Evolutionary conservation across 139 green algal species (phyloP), one percentile per base, ranked within the genome.

Genomic region (Coelastrella sp.): DNA sequence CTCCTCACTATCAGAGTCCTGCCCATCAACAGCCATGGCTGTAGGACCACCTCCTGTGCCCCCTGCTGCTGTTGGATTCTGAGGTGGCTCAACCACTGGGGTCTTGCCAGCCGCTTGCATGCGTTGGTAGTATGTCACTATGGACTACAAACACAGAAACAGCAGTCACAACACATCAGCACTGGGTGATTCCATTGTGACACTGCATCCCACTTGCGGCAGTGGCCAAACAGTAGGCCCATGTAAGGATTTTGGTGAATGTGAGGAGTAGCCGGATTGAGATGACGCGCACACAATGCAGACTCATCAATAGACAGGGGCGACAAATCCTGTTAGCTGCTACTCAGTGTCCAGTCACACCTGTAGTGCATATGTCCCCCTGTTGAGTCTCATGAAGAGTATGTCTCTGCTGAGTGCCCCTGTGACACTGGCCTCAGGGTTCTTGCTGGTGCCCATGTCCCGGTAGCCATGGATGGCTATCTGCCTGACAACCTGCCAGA

Each of bases 381-480:
- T 91, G 19, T 92, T 91, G 19, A 97, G 86, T 41, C 91, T 87
- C 4, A 73, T 67, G 82, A 99, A 99, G 5, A 99, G 79, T 13
- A 92, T 77, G 83, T 99, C 96, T 3, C 94, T 77, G 0, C 88
- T 91, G 63, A 99, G 85, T 0, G 93, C 93, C 19, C 92, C 94
- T 2, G 90, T 89, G 4, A 98, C 89, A 59, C 88, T 90, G 6
- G 86, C 87, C 84, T 95, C 91, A 1, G 92, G 89, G 45, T 84
- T 93, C 67, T 91, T 91, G 79, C 69, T 90, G 67, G 34, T 88
- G 35, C 88, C 89, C 17, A 99, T 89, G 88, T 98, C 94, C 0
- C 96, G 87, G 78, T 98, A 88, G 25, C 95, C 93, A n/a, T 74
- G 53, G 50, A 88, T 77, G 78, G 97, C 90, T 45, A 98, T 98